Evolutionary conservation across 768 basidiomycete species (phyloP).

Genomic region (Lactarius sp.): DNA sequence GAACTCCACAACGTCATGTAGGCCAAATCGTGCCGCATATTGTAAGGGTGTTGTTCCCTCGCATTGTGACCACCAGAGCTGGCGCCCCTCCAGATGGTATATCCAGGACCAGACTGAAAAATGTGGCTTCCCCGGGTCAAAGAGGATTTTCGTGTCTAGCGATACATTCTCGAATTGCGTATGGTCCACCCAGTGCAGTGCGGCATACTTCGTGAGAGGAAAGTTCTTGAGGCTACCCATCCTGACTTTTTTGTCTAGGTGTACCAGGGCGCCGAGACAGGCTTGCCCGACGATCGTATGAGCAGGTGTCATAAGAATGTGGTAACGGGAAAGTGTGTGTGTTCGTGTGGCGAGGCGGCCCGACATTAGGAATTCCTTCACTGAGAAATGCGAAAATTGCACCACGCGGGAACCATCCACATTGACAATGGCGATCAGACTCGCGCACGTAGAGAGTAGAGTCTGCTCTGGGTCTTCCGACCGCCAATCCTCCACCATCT

Average conservation of each 20-base stretch:
- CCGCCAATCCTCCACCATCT: neutral
- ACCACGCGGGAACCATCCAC: neutral
- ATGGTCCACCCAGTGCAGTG: neutral
- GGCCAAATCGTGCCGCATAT: no score
- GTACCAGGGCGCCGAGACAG: neutral
- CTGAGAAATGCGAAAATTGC: neutral
- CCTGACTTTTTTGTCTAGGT: neutral
- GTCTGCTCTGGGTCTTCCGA: neutral
- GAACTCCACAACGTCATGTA: no score
- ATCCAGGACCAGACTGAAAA: neutral
- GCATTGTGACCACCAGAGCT: no score
- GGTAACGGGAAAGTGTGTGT: neutral
- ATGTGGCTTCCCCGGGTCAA: neutral
- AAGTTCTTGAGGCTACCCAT: neutral
- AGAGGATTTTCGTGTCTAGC: neutral
- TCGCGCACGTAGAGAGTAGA: neutral
- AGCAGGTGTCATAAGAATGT: neutral
- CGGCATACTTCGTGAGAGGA: neutral
- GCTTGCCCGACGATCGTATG: neutral
- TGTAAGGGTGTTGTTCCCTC: neutral
- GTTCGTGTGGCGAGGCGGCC: neutral
- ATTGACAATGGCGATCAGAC: neutral
- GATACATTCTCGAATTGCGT: neutral
- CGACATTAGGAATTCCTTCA: neutral
- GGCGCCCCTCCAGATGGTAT: neutral